phyloP scores from a whole-genome alignment of 2,329 filamentous ascomycete species.

The Clarireedia monteithiana region DNA sequence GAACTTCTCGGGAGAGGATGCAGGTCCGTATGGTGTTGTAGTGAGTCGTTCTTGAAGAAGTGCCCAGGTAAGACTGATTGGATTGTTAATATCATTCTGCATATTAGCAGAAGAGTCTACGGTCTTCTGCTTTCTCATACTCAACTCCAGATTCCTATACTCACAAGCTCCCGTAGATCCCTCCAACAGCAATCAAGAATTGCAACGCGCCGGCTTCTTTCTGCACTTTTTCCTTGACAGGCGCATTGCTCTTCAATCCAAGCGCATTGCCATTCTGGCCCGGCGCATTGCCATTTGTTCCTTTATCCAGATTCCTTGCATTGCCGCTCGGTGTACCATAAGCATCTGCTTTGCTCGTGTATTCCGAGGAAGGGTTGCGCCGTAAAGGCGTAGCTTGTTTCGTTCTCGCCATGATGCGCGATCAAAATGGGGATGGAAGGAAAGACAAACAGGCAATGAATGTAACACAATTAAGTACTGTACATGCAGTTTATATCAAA shows the following conservation, averaged over 20 bases:
- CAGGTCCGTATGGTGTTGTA: slow-evolving; percentile 73
- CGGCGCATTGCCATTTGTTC: slow-evolving; percentile 18
- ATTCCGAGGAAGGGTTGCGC: slow-evolving; percentile 60
- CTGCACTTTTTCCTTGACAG: slow-evolving; percentile 17
- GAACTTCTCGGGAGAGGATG: slow-evolving; percentile 63
- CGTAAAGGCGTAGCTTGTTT: slow-evolving; percentile 61
- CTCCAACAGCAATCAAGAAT: slow-evolving; percentile 78
- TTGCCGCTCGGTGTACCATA: slow-evolving; percentile 29
- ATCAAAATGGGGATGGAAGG: neutral
- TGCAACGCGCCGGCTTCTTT: slow-evolving; percentile 60
- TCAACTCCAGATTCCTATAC: slow-evolving; percentile 18
- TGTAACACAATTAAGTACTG: too few species aligned
- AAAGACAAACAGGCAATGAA: too few species aligned
- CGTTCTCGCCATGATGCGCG: slow-evolving; percentile 54
- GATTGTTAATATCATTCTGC: too few species aligned
- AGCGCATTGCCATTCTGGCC: slow-evolving; percentile 13
- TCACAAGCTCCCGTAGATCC: slow-evolving; percentile 96
- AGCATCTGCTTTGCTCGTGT: slow-evolving; percentile 43
- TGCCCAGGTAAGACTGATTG: slow-evolving; percentile 77
- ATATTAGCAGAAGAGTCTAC: too few species aligned
- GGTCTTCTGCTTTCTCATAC: too few species aligned
- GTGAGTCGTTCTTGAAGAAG: slow-evolving; percentile 96
- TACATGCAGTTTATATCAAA: too few species aligned
- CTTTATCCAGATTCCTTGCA: slow-evolving; percentile 18
- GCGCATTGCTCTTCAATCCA: slow-evolving; percentile 27